Evolutionary conservation across 164 flowering plant genomes (phyloP), one percentile per base, ranked within the genome.

Genomic region (Cinnamomum chago): DNA sequence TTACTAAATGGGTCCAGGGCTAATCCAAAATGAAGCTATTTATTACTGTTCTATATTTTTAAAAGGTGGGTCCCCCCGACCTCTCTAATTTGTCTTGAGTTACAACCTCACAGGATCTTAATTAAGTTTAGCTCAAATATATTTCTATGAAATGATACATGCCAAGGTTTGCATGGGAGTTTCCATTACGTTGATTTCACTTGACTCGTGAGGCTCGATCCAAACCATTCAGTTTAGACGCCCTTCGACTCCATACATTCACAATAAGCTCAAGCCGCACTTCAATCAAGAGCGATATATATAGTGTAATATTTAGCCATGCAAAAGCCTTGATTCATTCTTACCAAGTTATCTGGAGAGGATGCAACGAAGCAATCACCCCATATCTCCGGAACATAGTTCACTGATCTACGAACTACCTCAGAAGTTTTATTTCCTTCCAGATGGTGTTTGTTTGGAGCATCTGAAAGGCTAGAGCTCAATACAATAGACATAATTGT

Each of bases 291-390:
- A 25, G 40, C 23, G 25, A 28, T 24, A 71, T 1, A 25, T n/a
- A n/a, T 4, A 33, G 0, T 20, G 2, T 15, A 55, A 15, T 14
- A 2, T 15, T 55, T 55, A 12, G n/a, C 17, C 4, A 55, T 17
- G 60, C 60, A 20, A 17, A n/a, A 55, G 7, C 60, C 17, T 55
- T 3, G 1, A 14, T 55, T 20, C 60, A 55, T 30, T 27, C 51
- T 50, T 66, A 73, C 76, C 70, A 15, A 14, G 15, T 51, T 25
- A 28, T 73, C 64, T 0, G 12, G 47, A 27, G 70, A 73, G 62
- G 24, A 52, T 58, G 13, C 17, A 28, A 50, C 20, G 25, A 73
- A 73, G 76, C 66, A 20, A 28, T 66, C 70, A 23, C 76, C 76
- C 76, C 76, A 73, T 28, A 66, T 25, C 1, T 40, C 50, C 2